Base-by-base conservation (phyloP, 2,329 filamentous ascomycete species). In the Diaporthe sp. region DNA sequence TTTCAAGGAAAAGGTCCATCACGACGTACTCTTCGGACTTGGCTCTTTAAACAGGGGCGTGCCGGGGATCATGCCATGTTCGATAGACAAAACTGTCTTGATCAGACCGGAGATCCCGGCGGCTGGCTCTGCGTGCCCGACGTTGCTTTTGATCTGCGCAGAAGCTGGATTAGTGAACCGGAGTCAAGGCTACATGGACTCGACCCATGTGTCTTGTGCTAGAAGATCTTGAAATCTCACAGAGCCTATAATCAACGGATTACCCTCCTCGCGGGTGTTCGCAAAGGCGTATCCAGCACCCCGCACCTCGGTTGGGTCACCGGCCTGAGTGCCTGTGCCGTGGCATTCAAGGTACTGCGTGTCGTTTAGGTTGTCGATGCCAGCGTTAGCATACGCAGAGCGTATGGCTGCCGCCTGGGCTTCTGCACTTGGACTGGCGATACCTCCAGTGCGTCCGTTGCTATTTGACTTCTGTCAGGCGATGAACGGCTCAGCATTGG, bases 331-430 rank as follows among this genome's bases (percentile, higher is more conserved):
- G 3, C 82, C 83, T 0, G 84, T 84, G 2, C 83, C 83, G 46
- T 85, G 84, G 17, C 78, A 79, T 70, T 85, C 84, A 13, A 84
- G 74, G 51, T 70, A 76, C 6, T 39, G 28, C 0, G 74, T 73
- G 9, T 58, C 61, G 19, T 17, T 51, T 5, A 80, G 39, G 37
- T 81, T 77, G 12, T 2, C 22, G 44, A 75, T 75, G 5, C 70
- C 74, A 8, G 74, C 74, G 1, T 12, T 58, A 1, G n/a, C 42
- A 17, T 75, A 75, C 2, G 74, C 74, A 3, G 7, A 1, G 8
- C 61, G 22, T 2, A 70, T 68, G 0, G 62, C 62, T 1, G 25
- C 37, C 2, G 46, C 55, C 28, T 76, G 74, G 1, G 53, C 62
- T 6, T 71, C 55, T 0, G 53, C 25, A 13, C 73, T 75, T 2